phyloP scores from a whole-genome alignment of 345 rosid genomes.

The Brassica carinata region DNA sequence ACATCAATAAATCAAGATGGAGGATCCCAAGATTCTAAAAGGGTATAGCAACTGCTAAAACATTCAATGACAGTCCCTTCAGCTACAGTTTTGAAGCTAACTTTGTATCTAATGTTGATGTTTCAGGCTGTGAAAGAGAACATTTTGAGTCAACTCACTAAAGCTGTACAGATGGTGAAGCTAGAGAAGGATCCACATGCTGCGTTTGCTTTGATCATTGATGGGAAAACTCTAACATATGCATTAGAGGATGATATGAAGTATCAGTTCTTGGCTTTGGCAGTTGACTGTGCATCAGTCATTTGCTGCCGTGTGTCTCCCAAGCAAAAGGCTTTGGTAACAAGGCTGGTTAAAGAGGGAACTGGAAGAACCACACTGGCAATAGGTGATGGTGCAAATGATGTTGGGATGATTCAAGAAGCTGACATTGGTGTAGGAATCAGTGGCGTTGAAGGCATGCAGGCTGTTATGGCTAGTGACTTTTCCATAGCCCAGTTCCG shows the following conservation, averaged over 20 bases:
- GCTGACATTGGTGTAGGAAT: slow-evolving; percentile 99
- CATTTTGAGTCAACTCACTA: slow-evolving; percentile 54
- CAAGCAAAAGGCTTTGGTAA: slow-evolving; percentile 78
- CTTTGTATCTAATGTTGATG: slow-evolving; percentile 31
- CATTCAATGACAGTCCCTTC: slow-evolving; percentile 4
- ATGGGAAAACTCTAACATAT: slow-evolving; percentile 67
- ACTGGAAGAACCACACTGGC: slow-evolving; percentile 47
- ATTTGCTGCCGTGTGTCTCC: slow-evolving; percentile 91
- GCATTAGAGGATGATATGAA: slow-evolving; percentile 62
- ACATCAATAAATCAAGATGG: slow-evolving; percentile 31
- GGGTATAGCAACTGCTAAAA: slow-evolving; percentile 26
- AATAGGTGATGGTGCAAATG: slow-evolving; percentile 99
- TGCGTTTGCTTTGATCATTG: slow-evolving; percentile 72
- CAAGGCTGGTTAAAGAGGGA: not conserved
- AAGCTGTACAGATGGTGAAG: slow-evolving; percentile 47
- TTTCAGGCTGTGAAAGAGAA: slow-evolving; percentile 58
- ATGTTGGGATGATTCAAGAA: slow-evolving; percentile 99
- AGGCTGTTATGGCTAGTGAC: not conserved
- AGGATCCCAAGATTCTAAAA: slow-evolving; percentile 31
- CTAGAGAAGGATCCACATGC: slow-evolving; percentile 50
- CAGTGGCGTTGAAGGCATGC: slow-evolving; percentile 99
- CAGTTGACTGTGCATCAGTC: slow-evolving; percentile 80
- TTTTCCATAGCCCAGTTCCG: not conserved
- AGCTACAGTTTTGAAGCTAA: not conserved
- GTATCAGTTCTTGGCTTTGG: slow-evolving; percentile 65